phyloP scores from a whole-genome alignment of 2,329 filamentous ascomycete genomes.

The Alternaria ethzedia region DNA sequence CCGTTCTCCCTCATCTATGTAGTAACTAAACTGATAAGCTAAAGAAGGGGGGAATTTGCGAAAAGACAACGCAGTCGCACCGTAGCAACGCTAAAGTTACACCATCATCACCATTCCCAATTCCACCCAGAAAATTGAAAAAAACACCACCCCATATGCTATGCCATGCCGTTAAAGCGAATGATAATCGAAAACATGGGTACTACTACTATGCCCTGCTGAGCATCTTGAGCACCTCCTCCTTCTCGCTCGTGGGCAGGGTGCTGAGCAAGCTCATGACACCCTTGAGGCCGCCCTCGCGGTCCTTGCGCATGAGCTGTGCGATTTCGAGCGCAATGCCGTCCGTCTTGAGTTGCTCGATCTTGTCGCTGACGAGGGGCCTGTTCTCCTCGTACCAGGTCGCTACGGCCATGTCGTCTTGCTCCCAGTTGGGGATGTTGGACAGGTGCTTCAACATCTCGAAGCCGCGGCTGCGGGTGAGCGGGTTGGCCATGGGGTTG shows the following conservation, averaged over 20 bases:
- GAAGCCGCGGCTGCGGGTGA: constrained; percentile 71
- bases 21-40: constrained; percentile 4
- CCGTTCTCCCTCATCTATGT: background rate
- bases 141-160: constrained; percentile 11
- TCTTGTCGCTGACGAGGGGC: constrained; percentile 80
- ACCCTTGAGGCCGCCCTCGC: constrained; percentile 78
- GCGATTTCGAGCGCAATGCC: constrained; percentile 73
- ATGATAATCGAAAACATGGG: constrained; percentile 6
- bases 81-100: constrained; percentile 17
- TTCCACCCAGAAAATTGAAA: background rate
- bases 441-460: constrained; percentile 84
- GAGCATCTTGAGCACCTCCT: constrained; percentile 72
- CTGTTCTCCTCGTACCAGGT: constrained; percentile 97
- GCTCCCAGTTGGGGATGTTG: constrained; percentile 75
- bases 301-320: constrained; percentile 69
- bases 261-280: constrained; percentile 85
- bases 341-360: constrained; percentile 82
- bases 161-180: constrained; percentile 8
- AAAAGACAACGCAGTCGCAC: background rate
- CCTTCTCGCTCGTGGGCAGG: constrained; percentile 86
- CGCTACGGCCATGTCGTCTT: constrained; percentile 81
- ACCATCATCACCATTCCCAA: constrained; percentile 3
- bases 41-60: constrained; percentile 7
- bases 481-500: constrained; percentile 46
- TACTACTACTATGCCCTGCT: constrained; percentile 47